Percentiles rank a stretch among this genome's conserved stretches.
phyloP scores from a whole-genome alignment of 2,329 filamentous ascomycete species.

The Talaromyces sp. region DNA sequence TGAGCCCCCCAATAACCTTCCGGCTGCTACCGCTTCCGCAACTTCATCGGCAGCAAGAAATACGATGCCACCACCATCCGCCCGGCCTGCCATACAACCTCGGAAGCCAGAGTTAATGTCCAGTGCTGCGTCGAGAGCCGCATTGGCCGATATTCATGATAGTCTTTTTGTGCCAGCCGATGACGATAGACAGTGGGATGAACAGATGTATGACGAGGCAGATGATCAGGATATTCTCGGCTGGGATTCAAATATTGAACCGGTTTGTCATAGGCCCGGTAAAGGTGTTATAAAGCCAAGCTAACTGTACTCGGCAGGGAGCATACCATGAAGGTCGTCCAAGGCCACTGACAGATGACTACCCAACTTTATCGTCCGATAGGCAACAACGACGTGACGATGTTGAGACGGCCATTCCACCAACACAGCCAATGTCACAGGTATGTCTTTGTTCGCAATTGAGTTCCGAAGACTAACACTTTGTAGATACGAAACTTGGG shows the following conservation, averaged over 20 bases:
- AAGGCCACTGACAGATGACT: slow-evolving; percentile 9
- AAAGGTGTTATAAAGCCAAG: slow-evolving; percentile 2
- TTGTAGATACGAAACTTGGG: slow-evolving; percentile 34
- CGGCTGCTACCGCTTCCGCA: slow-evolving; percentile 21
- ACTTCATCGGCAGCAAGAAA: slow-evolving; percentile 20
- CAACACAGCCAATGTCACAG: slow-evolving; percentile 48
- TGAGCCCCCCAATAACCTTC: slow-evolving; percentile 6
- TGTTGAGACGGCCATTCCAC: slow-evolving; percentile 39
- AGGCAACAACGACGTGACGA: slow-evolving; percentile 16
- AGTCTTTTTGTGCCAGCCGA: slow-evolving; percentile 59
- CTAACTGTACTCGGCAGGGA: slow-evolving; percentile 5
- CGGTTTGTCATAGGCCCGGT: slow-evolving; percentile 29
- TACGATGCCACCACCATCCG: slow-evolving; percentile 22
- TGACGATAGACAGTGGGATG: slow-evolving; percentile 58
- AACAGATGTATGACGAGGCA: slow-evolving; percentile 44
- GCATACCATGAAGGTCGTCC: slow-evolving; percentile 15
- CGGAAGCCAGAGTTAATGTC: slow-evolving; percentile 19
- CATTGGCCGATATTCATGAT: slow-evolving; percentile 49
- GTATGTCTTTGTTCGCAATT: slow-evolving; percentile 23
- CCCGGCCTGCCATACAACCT: slow-evolving; percentile 26
- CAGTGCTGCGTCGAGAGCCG: slow-evolving; percentile 24
- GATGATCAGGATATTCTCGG: slow-evolving; percentile 56
- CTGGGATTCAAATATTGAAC: slow-evolving; percentile 55
- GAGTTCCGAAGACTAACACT: slow-evolving; percentile 20
- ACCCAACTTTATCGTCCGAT: slow-evolving; percentile 4